Conservation (phyloP, 768 basidiomycete genomes). For the Xerocomellus amylosporus region DNA sequence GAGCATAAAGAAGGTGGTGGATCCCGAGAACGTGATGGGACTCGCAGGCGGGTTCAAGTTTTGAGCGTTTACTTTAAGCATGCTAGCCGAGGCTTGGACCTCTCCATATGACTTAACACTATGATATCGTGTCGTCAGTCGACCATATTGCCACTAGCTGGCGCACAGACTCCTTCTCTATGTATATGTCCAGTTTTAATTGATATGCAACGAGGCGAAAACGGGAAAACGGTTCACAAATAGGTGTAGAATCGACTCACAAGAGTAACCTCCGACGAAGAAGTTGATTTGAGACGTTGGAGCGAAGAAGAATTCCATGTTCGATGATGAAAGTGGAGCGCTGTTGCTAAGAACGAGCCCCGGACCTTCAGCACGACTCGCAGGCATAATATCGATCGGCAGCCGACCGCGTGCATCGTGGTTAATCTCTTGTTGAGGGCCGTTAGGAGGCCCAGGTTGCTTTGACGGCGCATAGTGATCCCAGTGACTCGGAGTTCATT, state of each 20-base stretch:
- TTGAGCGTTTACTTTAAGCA: conserved; percentile 17
- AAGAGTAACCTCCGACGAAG: neutral
- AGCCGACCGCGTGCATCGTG: conserved; percentile 19
- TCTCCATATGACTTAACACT: neutral
- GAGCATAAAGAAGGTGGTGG: conserved; percentile 43
- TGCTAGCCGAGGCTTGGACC: conserved; percentile 1
- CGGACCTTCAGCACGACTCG: conserved; percentile 8
- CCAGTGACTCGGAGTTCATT: conserved; percentile 19
- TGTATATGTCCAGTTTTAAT: neutral
- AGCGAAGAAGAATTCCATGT: conserved; percentile 5
- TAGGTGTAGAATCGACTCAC: neutral
- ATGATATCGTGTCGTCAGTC: neutral
- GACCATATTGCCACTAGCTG: neutral
- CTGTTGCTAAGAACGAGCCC: conserved; percentile 1
- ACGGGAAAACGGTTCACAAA: neutral
- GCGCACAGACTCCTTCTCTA: neutral
- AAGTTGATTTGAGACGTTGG: neutral
- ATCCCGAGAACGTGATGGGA: conserved; percentile 61
- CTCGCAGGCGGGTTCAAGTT: conserved; percentile 67
- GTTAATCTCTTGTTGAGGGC: conserved; percentile 23
- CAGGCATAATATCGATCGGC: conserved; percentile 14
- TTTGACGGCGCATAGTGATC: conserved; percentile 11
- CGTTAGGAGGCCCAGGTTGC: conserved; percentile 1
- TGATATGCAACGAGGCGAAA: neutral
- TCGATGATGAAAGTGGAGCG: neutral